Conservation (phyloP, 768 basidiomycete species). For the Rhizopogon salebrosus region DNA sequence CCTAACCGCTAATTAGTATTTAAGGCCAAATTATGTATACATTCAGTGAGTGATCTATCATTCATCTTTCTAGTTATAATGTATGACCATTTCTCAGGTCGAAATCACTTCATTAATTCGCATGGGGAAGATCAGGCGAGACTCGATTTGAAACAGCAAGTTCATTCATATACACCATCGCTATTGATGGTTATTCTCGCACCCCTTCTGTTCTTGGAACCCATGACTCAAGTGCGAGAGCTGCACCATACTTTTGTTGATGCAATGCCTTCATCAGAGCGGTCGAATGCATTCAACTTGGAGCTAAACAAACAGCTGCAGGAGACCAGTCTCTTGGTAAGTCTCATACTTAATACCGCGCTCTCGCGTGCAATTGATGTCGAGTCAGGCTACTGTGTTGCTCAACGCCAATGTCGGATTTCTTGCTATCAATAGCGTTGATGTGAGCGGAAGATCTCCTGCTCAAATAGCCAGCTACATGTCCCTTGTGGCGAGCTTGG, state of each 20-base stretch:
- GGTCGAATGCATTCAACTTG: constrained; percentile 36
- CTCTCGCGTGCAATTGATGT: background rate
- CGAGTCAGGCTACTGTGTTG: constrained; percentile 46
- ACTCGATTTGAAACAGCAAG: constrained; percentile 20
- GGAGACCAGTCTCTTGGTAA: constrained; percentile 48
- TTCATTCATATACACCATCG: constrained; percentile 23
- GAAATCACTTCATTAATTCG: constrained; percentile 29
- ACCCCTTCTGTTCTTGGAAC: constrained; percentile 40
- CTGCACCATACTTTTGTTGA: constrained; percentile 45
- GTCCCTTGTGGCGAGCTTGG: constrained; percentile 37
- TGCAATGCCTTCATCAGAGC: constrained; percentile 20
- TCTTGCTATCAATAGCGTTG: constrained; percentile 45
- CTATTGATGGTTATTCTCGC: constrained; percentile 31
- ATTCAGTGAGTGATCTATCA: constrained; percentile 15
- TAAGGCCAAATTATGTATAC: constrained; percentile 39
- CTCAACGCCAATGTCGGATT: constrained; percentile 56
- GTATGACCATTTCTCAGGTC: constrained; percentile 2
- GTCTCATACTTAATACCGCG: background rate
- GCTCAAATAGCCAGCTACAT: constrained; percentile 38
- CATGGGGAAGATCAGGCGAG: constrained; percentile 32
- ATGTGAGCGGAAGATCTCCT: constrained; percentile 12
- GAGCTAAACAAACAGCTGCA: constrained; percentile 45
- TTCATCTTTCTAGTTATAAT: background rate
- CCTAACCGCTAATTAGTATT: background rate
- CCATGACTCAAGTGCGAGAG: constrained; percentile 36